A percentile compares a stretch with the other conserved stretches of the same genome.
These are phyloP conservation scores for Camellia japonica DNA, from an alignment of 148 eudicot genomes.

Conservation along the genomic window DNA sequence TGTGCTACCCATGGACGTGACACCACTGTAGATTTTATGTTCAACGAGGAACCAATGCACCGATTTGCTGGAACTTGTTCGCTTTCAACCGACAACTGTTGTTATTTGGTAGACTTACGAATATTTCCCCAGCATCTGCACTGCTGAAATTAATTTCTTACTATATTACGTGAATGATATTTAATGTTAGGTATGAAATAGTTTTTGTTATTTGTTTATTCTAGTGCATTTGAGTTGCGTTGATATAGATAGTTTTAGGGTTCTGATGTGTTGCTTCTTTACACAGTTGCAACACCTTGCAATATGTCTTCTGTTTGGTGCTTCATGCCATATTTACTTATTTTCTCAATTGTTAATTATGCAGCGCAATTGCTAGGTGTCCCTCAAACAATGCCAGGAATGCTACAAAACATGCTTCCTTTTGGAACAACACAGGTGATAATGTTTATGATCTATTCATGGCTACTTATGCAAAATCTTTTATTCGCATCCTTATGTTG, in stretches of 20 bases:
- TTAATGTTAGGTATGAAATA: conserved; percentile 57
- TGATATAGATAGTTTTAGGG: conserved; percentile 13
- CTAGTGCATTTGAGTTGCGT: conserved; percentile 28
- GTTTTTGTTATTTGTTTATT: conserved; percentile 27
- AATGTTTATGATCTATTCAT: too few species aligned
- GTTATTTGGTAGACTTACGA: conserved; percentile 70
- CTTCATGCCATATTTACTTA: conserved; percentile 7
- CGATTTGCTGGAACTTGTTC: conserved; percentile 62
- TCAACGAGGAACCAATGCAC: conserved; percentile 57
- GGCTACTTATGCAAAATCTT: not conserved
- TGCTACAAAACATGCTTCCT: conserved; percentile 63
- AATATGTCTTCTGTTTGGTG: not conserved
- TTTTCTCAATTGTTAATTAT: conserved; percentile 25
- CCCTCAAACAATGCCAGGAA: conserved; percentile 57
- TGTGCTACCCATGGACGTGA: conserved; percentile 64
- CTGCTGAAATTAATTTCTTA: conserved; percentile 71
- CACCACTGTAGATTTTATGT: conserved; percentile 47
- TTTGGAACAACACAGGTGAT: conserved; percentile 60
- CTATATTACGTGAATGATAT: conserved; percentile 56
- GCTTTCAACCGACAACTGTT: conserved; percentile 57
- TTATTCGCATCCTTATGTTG: not conserved
- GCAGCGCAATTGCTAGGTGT: conserved; percentile 54
- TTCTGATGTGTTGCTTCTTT: conserved; percentile 25
- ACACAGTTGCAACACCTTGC: conserved; percentile 16
- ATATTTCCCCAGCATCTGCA: conserved; percentile 59